These are phyloP conservation scores for Eleusine coracana DNA, from an alignment of 176 grass and related monocot genomes.

Conservation along the genomic window DNA sequence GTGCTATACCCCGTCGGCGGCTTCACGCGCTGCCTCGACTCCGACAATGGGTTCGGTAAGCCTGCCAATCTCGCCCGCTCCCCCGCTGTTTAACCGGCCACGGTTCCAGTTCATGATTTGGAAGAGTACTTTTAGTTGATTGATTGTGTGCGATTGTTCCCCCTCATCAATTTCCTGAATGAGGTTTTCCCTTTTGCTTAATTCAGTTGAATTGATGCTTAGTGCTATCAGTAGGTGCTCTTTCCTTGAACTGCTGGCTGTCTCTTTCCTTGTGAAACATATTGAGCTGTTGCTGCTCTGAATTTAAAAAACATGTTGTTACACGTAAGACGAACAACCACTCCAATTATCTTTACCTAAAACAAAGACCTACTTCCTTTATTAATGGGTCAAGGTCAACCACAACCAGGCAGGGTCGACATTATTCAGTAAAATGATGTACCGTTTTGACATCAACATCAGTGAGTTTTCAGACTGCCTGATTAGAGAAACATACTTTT, in stretches of 20 bases:
- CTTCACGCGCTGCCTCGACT: conserved; percentile 83
- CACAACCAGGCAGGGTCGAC: neutral
- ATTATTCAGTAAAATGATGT: neutral
- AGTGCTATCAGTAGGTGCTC: neutral
- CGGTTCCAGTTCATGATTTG: neutral
- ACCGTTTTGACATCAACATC: neutral
- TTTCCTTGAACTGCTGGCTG: neutral
- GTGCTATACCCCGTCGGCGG: conserved; percentile 89
- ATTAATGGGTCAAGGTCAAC: neutral
- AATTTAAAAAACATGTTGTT: neutral
- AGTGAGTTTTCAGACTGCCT: conserved; percentile 3
- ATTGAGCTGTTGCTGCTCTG: conserved; percentile 9
- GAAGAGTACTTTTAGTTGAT: neutral
- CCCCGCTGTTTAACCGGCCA: neutral
- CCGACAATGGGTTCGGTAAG: conserved; percentile 71
- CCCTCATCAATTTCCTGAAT: neutral
- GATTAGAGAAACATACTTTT: neutral
- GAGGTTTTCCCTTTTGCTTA: neutral
- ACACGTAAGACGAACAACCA: neutral
- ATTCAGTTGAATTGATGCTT: conserved; percentile 5
- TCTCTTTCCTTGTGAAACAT: conserved; percentile 5
- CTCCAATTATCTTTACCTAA: neutral
- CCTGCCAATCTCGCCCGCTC: too few species aligned
- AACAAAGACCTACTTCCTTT: neutral
- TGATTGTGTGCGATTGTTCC: neutral